Evolutionary conservation across 805 yeast species (phyloP), one percentile per base, ranked within the genome.

Genomic region (Candida qinlingensis): DNA sequence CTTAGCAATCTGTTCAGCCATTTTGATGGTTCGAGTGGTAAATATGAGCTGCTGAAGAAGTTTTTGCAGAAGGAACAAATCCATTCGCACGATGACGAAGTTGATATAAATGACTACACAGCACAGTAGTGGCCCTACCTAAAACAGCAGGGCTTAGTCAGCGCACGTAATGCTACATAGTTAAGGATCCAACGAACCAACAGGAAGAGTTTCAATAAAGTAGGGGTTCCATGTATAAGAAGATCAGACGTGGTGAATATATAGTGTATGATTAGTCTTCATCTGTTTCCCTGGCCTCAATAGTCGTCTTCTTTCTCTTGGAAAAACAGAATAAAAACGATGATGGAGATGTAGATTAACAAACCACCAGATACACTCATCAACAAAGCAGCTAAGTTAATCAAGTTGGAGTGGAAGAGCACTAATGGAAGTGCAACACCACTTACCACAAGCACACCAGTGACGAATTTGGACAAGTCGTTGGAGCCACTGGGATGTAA

Each of bases 351-450:
- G 67, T 86, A 91, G 41, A 92, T 87, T 51, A 91, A 74, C 19
- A 75, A 53, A n/a, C 98, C 98, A 12, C 98, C 99, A 10, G 74
- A 48, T 33, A 87, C 76, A 42, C 96, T 85, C 82, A 92, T 82
- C 19, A 78, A 56, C 67, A 82, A 79, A 25, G 97, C 96, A 6
- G 80, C 69, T 13, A 74, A 64, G n/a, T 83, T 79, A 52, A 92
- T 79, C 41, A 89, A 71, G 51, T 77, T 78, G 43, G 87, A 81
- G 66, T 92, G 97, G 53, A 83, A 82, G 41, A 89, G 77, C 33
- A 89, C 76, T 2, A 86, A 59, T 1, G 98, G 97, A 49, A 91
- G 70, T 4, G 80, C 77, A 12, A 88, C 65, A 5, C 95, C 97
- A 42, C 90, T 76, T 6, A 85, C 75, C 26, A 91, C 79, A 47